Evolutionary conservation across 257 asterid species (phyloP).

Genomic region (Penstemon davidsonii): DNA sequence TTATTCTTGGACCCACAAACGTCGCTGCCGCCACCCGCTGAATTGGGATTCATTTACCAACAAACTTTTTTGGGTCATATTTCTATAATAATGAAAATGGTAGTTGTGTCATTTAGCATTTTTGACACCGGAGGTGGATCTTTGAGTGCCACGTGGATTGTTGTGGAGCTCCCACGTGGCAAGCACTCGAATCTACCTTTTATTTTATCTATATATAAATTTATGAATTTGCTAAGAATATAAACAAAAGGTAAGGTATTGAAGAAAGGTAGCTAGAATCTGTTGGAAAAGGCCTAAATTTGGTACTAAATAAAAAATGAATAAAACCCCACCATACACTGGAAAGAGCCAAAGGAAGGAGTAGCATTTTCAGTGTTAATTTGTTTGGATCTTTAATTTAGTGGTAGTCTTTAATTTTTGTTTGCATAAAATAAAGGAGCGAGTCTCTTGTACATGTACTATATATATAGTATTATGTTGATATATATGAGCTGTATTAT

Average conservation of each 20-base stretch:
- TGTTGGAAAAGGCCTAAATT: too few relatives aligned
- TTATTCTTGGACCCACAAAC: conserved; percentile 26
- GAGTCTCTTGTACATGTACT: too few relatives aligned
- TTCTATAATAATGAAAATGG: neutral
- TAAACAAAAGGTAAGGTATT: too few relatives aligned
- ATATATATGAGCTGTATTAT: conserved; percentile 38
- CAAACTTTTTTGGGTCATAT: neutral
- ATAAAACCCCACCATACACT: conserved; percentile 5
- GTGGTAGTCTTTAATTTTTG: neutral
- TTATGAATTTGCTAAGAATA: too few relatives aligned
- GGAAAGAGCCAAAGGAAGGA: conserved; percentile 23
- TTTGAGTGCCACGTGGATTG: conserved; percentile 30
- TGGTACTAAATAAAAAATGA: too few relatives aligned
- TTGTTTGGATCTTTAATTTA: neutral
- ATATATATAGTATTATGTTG: too few relatives aligned
- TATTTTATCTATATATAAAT: too few relatives aligned
- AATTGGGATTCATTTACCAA: conserved; percentile 1
- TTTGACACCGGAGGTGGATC: conserved; percentile 15
- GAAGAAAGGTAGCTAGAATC: too few relatives aligned
- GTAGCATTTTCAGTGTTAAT: too few relatives aligned
- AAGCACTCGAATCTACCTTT: conserved; percentile 19
- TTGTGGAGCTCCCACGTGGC: conserved; percentile 31
- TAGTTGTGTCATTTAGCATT: too few relatives aligned
- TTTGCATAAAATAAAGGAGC: conserved; percentile 18
- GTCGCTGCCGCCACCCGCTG: conserved; percentile 49